phyloP scores from a whole-genome alignment of 1,284 basidiomycete genomes.

The Moesziomyces parantarcticus region DNA sequence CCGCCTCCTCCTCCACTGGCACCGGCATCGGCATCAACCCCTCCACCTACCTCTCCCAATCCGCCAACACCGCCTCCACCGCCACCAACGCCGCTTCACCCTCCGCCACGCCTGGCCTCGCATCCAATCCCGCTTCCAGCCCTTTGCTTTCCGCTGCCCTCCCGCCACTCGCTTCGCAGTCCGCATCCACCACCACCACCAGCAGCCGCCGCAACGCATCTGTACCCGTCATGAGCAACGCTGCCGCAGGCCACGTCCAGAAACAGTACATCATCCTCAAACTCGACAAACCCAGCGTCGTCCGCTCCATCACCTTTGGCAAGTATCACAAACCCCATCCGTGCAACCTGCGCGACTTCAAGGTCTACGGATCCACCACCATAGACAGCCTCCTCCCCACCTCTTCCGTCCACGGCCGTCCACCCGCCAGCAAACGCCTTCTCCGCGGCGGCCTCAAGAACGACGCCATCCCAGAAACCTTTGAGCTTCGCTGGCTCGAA shows the following conservation, averaged over 20 bases:
- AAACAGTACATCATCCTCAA: constrained; percentile 67
- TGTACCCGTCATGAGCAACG: constrained; percentile 8
- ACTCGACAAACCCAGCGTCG: constrained; percentile 59
- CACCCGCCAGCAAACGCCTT: constrained; percentile 50
- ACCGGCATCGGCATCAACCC: constrained; percentile 29
- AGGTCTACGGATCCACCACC: constrained; percentile 64
- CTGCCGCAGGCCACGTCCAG: constrained; percentile 10
- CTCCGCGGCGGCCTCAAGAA: constrained; percentile 64
- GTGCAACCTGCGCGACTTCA: constrained; percentile 67
- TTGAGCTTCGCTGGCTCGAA: constrained; percentile 52
- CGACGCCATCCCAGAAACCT: constrained; percentile 59
- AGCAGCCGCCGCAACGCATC: constrained; percentile 3
- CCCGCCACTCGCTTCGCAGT: constrained; percentile 5
- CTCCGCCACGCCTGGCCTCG: constrained; percentile 13
- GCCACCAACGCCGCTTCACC: no score
- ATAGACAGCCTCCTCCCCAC: constrained; percentile 42
- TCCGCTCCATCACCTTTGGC: constrained; percentile 65
- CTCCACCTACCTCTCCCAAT: constrained; percentile 16
- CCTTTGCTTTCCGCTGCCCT: constrained; percentile 22
- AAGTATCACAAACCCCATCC: constrained; percentile 68
- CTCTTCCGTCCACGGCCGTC: constrained; percentile 31
- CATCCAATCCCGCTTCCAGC: constrained; percentile 22
- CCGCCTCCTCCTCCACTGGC: constrained; percentile 18
- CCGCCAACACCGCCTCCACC: not conserved
- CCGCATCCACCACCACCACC: constrained; percentile 9